Evolutionary conservation across 352 stramenopile genomes (phyloP), one percentile per base, ranked within the genome.

Genomic region (Globisporangium carolinianum): DNA sequence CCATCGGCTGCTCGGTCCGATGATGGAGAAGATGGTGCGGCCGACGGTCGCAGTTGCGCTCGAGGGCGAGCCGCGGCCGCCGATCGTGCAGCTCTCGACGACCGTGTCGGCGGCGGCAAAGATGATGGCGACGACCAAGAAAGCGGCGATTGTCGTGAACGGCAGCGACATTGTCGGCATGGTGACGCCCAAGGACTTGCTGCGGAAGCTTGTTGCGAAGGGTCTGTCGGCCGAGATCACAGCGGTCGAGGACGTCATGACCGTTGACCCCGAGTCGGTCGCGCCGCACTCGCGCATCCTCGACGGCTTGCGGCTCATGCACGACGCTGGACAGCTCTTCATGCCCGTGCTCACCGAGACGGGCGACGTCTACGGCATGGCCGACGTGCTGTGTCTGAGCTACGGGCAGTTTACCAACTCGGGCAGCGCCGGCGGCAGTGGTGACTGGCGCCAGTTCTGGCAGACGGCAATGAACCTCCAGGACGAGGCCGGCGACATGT

Each of bases 11-110:
- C 65, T 96, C 1, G 83, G 85, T 3, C 83, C 85, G 15, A 92
- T 92, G 82, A 94, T 94, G 77, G 83, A 94, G 60, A 89, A 92
- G 55, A 96, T 96, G 84, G 82, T 91, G 49, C 80, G 83, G 6
- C 86, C 86, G 39, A 96, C 86, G 0, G 84, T 96, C 15, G 76
- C 79, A 45, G 76, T 84, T 36, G 86, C 86, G 0, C 66, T 96
- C 5, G 86, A 96, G 55, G 84, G 84, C 3, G 85, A 94, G 45
- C 65, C 79, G 12, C 89, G 84, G 56, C 86, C 86, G 18, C 86
- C 86, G 1, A 75, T 96, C 12, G 73, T 96, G 17, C 71, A 85
- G 52, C 57, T 89, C 24, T 76, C 82, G 15, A 94, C 83, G 15
- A 86, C 69, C 1, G 83, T 90, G 1, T 69, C 82, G 6, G 79